Conservation (phyloP, 257 asterid genomes). For the Haberlea rhodopensis region DNA sequence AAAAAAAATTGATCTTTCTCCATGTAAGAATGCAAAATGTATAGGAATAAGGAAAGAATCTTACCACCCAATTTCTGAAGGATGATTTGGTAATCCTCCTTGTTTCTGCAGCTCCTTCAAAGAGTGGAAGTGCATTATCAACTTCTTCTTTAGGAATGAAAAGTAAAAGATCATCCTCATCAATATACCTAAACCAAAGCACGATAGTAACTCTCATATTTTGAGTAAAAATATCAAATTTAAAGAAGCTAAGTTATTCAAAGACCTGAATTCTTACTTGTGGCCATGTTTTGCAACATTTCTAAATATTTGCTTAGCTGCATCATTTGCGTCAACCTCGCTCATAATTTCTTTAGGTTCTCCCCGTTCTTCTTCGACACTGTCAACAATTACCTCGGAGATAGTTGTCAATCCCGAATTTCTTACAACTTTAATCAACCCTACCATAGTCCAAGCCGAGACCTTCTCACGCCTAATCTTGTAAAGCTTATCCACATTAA, state of each 20-base stretch:
- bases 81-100: slow-evolving; percentile 58
- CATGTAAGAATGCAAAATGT: neutral
- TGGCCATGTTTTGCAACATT: slow-evolving; percentile 62
- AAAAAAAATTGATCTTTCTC: neutral
- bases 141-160: slow-evolving; percentile 69
- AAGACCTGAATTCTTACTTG: slow-evolving; percentile 39
- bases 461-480: slow-evolving; percentile 59
- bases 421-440: slow-evolving; percentile 55
- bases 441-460: slow-evolving; percentile 79
- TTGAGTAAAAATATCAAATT: neutral
- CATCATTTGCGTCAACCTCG: slow-evolving; percentile 63
- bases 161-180: slow-evolving; percentile 55
- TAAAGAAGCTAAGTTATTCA: neutral
- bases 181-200: slow-evolving; percentile 49
- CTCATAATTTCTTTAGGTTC: slow-evolving; percentile 45
- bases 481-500: slow-evolving; percentile 68
- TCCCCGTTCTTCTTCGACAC: slow-evolving; percentile 42
- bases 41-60: neutral
- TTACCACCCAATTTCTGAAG: slow-evolving; percentile 75
- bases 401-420: slow-evolving; percentile 50
- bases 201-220: neutral
- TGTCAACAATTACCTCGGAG: slow-evolving; percentile 50
- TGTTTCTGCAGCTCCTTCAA: slow-evolving; percentile 60
- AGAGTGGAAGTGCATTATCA: slow-evolving; percentile 55
- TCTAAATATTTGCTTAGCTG: slow-evolving; percentile 54